phyloP scores from a whole-genome alignment of 139 green algal genomes.

The Chlorella sp. region DNA sequence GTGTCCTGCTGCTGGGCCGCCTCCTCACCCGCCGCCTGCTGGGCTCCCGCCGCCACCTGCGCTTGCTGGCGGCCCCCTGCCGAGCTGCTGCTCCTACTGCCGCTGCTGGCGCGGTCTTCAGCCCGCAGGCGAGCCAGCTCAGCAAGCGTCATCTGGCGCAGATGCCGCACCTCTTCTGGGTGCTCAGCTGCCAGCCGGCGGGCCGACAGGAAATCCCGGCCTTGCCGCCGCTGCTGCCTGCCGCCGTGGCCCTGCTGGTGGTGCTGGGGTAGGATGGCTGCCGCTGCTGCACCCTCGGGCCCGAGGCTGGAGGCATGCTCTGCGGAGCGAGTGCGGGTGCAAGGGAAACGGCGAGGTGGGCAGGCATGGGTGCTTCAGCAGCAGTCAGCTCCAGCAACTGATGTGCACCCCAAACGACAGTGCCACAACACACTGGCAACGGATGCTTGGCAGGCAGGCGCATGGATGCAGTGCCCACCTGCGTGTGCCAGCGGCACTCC shows the following conservation, averaged over 20 bases:
- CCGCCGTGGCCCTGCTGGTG: not conserved
- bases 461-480: too few species aligned
- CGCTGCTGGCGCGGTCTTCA: not conserved
- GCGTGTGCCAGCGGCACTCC: not conserved
- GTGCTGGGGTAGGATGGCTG: not conserved
- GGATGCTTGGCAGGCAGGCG: too few species aligned
- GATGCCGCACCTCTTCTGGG: not conserved
- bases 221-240: not conserved
- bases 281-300: not conserved
- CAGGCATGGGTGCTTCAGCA: too few species aligned
- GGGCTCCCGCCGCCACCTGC: not conserved
- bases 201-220: not conserved
- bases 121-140: constrained; percentile 6
- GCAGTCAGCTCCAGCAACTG: too few species aligned
- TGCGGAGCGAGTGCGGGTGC: too few species aligned
- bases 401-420: too few species aligned
- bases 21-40: too few species aligned
- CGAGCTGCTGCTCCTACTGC: not conserved
- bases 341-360: too few species aligned
- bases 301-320: too few species aligned
- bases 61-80: not conserved
- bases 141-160: not conserved
- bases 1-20: not conserved
- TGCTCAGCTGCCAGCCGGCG: not conserved
- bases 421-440: too few species aligned